Conservation (phyloP, 2,329 filamentous ascomycete species). For the Paramyrothecium sp. region DNA sequence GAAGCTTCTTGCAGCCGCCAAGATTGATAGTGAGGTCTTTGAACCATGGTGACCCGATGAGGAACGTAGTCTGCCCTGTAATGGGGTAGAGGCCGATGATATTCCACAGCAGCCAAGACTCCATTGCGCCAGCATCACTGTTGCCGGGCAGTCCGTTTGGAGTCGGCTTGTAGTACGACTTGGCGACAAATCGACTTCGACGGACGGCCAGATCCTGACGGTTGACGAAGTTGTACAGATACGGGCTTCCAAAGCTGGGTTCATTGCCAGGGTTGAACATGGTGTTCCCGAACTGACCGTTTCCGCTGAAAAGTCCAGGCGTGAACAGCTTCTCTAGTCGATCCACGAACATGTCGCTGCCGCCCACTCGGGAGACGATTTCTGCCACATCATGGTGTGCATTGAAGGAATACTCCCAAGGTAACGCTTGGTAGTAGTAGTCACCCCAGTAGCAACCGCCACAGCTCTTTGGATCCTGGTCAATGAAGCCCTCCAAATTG, state of each 20-base stretch:
- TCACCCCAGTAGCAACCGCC: conserved; percentile 67
- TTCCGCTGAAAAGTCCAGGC: conserved; percentile 39
- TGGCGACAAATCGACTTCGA: conserved; percentile 57
- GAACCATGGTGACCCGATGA: conserved; percentile 65
- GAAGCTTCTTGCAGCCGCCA: conserved; percentile 50
- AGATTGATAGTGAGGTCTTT: conserved; percentile 57
- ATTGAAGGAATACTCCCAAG: conserved; percentile 67
- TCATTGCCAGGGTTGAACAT: conserved; percentile 70
- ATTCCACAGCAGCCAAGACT: conserved; percentile 67
- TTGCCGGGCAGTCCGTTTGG: conserved; percentile 64
- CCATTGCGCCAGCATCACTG: conserved; percentile 71
- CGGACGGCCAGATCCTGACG: conserved; percentile 61
- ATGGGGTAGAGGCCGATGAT: conserved; percentile 69
- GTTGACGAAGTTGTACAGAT: conserved; percentile 66
- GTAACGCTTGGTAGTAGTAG: conserved; percentile 55
- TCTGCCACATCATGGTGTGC: conserved; percentile 63
- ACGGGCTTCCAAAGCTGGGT: conserved; percentile 65
- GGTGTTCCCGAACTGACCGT: conserved; percentile 46
- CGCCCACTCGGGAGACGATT: conserved; percentile 55
- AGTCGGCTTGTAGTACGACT: conserved; percentile 56
- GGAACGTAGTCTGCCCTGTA: conserved; percentile 66
- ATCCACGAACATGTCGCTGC: conserved; percentile 49
- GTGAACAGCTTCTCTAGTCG: conserved; percentile 62
- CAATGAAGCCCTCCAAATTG: conserved; percentile 43
- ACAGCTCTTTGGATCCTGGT: conserved; percentile 57